These are phyloP conservation scores for Citrus australasica DNA, from an alignment of 345 rosid genomes.

Conservation along the genomic window DNA sequence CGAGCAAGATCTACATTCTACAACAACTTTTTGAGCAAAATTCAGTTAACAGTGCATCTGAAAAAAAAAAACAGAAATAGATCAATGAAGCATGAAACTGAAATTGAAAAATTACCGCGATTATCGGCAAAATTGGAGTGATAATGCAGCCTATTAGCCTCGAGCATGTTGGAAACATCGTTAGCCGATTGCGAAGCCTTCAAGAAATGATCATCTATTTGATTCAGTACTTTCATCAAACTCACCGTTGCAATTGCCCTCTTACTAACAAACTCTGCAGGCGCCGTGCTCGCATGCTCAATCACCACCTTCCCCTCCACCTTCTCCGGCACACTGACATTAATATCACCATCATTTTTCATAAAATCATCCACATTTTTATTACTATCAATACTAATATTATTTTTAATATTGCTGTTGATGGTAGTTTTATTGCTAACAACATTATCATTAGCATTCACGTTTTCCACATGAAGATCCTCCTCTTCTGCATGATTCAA, in stretches of 20 bases:
- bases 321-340: slow-evolving; percentile 61
- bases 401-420: slow-evolving; percentile 14
- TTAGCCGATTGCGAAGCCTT: slow-evolving; percentile 82
- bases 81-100: not conserved
- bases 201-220: slow-evolving; percentile 81
- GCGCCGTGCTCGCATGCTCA: slow-evolving; percentile 60
- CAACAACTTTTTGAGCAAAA: slow-evolving; percentile 6
- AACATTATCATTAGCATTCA: slow-evolving; percentile 17
- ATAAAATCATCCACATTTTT: not conserved
- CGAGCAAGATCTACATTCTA: slow-evolving; percentile 18
- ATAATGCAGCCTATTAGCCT: slow-evolving; percentile 87
- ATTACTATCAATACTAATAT: too few species aligned
- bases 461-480: slow-evolving; percentile 14
- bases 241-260: slow-evolving; percentile 35
- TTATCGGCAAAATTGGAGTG: slow-evolving; percentile 93
- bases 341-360: slow-evolving; percentile 27
- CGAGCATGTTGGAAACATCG: slow-evolving; percentile 84
- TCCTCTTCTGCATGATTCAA: slow-evolving; percentile 42
- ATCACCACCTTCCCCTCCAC: slow-evolving; percentile 35
- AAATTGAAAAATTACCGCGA: slow-evolving; percentile 48
- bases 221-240: slow-evolving; percentile 60
- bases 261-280: slow-evolving; percentile 45
- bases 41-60: not conserved
- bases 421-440: not conserved
- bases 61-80: slow-evolving; percentile 3